Percentiles rank a stretch among this genome's conserved stretches.
Evolutionary conservation across 805 yeast genomes (phyloP).

Genomic region (Yamadazyma sp.): DNA sequence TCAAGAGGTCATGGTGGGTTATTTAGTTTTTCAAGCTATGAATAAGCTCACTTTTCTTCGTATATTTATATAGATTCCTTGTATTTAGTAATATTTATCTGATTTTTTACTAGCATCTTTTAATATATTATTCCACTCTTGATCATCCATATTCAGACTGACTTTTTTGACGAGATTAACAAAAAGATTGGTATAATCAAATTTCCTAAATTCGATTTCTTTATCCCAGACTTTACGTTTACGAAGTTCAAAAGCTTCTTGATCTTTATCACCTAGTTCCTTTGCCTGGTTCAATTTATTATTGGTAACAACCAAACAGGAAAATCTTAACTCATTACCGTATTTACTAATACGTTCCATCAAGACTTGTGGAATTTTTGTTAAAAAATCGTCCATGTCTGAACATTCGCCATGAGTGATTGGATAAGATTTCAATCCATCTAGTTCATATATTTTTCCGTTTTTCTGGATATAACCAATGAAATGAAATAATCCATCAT

Average conservation of each 20-base stretch:
- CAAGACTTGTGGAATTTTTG: slow-evolving; percentile 43
- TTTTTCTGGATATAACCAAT: slow-evolving; percentile 49
- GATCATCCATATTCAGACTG: slow-evolving; percentile 30
- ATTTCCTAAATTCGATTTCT: slow-evolving; percentile 54
- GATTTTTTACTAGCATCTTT: slow-evolving; percentile 21
- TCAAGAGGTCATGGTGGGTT: slow-evolving; percentile 55
- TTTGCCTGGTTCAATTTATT: slow-evolving; percentile 42
- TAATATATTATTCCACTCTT: slow-evolving; percentile 35
- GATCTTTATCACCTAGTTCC: slow-evolving; percentile 38
- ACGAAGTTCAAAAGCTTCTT: slow-evolving; percentile 35
- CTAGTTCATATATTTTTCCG: slow-evolving; percentile 55
- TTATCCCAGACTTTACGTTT: slow-evolving; percentile 52
- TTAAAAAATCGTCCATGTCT: slow-evolving; percentile 38
- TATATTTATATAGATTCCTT: no score
- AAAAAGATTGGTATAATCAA: slow-evolving; percentile 51
- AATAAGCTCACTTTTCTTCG: slow-evolving; percentile 1
- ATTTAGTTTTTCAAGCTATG: slow-evolving; percentile 25
- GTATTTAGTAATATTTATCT: slow-evolving; percentile 3
- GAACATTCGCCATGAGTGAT: slow-evolving; percentile 46
- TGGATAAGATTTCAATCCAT: slow-evolving; percentile 57
- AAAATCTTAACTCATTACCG: slow-evolving; percentile 53
- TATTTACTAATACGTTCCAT: slow-evolving; percentile 45
- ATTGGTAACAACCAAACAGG: slow-evolving; percentile 50
- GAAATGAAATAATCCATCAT: slow-evolving; percentile 59
- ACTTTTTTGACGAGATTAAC: slow-evolving; percentile 44